Base-by-base conservation (phyloP, 2,329 filamentous ascomycete genomes). In the Colletotrichum simmondsii region DNA sequence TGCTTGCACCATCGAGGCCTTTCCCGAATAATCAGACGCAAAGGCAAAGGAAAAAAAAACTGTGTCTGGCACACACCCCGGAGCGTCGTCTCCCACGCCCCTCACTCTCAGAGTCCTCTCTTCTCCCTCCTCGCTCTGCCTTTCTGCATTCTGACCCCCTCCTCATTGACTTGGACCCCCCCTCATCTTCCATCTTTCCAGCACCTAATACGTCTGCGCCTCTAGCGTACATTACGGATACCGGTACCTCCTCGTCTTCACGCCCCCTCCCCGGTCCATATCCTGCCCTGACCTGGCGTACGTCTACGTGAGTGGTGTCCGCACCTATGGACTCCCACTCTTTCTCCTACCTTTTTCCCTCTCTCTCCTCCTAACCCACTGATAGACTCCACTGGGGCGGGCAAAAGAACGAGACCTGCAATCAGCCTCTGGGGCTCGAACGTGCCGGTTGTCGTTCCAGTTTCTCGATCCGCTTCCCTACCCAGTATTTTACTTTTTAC, bases 391-490 rank as follows among this genome's bases (percentile, higher is more conserved):
- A 71, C 67, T 56, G 49, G 42, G 60, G 26, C 66, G 57, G 66
- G 56, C 67, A 61, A 63, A 61, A 63, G 61, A 56, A 67, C 71
- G 71, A 73, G 62, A 57, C 67, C 52, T 71, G 71, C 71, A 73
- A 73, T 71, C 71, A 67, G 57, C 71, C 61, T 73, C 57, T 59
- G 35, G 71, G 30, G 49, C 71, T 73, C 71, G 71, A 73, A 71
- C 68, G 71, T 62, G 62, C 67, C 61, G 71, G 71, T 71, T 52
- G 52, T 71, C 71, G 68, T 73, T 73, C 71, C 71, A 73, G 61
- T 65, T 52, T 46, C 52, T 63, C 59, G 59, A 72, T 72, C 70
- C 70, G 65, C 70, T 69, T 64, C 30, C 52, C 56, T 68, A 46
- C 49, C 71, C 49, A 26, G 65, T 57, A 72, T 70, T 72, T 69